Percentiles rank a stretch among this genome's conserved stretches.
These are phyloP conservation scores for Dryas integrifolia DNA, from an alignment of 331 rosid genomes.

Conservation along the genomic window DNA sequence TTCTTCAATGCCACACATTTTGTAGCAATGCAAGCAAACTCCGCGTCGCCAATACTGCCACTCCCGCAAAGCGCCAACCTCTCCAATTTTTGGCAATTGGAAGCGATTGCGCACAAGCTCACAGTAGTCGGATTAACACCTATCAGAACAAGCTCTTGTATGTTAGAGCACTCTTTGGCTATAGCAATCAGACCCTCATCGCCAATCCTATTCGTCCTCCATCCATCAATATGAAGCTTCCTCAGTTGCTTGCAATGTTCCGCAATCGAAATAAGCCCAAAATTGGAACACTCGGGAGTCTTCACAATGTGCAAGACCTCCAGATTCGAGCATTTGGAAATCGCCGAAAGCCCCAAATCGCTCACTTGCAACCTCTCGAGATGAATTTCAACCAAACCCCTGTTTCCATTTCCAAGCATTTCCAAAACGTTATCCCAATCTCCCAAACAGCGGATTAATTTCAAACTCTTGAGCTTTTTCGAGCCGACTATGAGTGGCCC, in stretches of 20 bases:
- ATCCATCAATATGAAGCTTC: slow-evolving; percentile 85
- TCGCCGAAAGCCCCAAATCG: slow-evolving; percentile 65
- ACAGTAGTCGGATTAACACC: slow-evolving; percentile 58
- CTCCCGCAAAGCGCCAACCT: slow-evolving; percentile 82
- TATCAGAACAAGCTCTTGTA: slow-evolving; percentile 79
- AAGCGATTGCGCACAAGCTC: slow-evolving; percentile 54
- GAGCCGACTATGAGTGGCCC: slow-evolving; percentile 57
- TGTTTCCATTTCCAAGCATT: slow-evolving; percentile 36
- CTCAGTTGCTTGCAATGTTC: slow-evolving; percentile 59
- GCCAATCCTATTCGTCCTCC: slow-evolving; percentile 74
- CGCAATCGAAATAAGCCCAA: slow-evolving; percentile 57
- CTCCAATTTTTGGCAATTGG: slow-evolving; percentile 62
- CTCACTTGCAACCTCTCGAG: slow-evolving; percentile 77
- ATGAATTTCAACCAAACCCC: slow-evolving; percentile 55
- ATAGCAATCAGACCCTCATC: slow-evolving; percentile 68
- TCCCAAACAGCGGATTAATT: slow-evolving; percentile 64
- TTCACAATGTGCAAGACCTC: slow-evolving; percentile 64
- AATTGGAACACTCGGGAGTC: slow-evolving; percentile 62
- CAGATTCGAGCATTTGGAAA: slow-evolving; percentile 54
- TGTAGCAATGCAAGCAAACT: slow-evolving; percentile 64
- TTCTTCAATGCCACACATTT: slow-evolving; percentile 70
- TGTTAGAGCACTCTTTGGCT: slow-evolving; percentile 53
- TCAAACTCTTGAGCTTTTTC: slow-evolving; percentile 56
- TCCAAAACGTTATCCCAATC: slow-evolving; percentile 72
- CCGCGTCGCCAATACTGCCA: slow-evolving; percentile 64